These are phyloP conservation scores for Acacia pycnantha DNA, from an alignment of 331 rosid genomes.

Conservation along the genomic window DNA sequence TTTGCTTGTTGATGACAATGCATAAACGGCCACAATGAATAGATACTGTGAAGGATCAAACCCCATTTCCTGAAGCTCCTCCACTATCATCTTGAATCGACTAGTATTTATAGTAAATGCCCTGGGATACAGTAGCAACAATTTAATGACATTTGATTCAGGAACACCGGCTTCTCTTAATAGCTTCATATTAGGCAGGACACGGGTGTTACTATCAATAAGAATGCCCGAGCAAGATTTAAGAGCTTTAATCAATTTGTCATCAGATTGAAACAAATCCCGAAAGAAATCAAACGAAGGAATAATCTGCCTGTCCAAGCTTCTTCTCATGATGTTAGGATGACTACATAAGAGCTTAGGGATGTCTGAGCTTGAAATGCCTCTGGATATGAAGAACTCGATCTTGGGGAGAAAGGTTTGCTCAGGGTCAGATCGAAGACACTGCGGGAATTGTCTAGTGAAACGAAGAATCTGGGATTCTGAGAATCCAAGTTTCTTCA, in stretches of 20 bases:
- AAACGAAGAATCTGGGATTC: neutral
- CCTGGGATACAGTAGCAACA: neutral
- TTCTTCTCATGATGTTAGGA: conserved; percentile 17
- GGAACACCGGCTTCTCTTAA: conserved; percentile 26
- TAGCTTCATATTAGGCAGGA: conserved; percentile 32
- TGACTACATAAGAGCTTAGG: neutral
- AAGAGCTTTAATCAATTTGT: neutral
- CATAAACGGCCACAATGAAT: too few relatives aligned
- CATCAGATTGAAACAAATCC: too few relatives aligned
- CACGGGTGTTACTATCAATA: neutral
- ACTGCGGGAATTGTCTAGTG: neutral
- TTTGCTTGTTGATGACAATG: too few relatives aligned
- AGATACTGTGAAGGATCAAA: too few relatives aligned
- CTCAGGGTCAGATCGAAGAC: neutral
- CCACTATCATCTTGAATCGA: neutral
- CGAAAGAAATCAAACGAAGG: neutral
- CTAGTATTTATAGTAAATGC: neutral
- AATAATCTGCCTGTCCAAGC: too few relatives aligned
- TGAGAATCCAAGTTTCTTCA: neutral
- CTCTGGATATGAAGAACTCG: conserved; percentile 33
- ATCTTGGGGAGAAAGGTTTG: neutral
- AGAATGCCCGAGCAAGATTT: conserved; percentile 28
- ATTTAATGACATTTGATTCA: conserved; percentile 14
- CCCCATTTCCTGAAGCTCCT: too few relatives aligned
- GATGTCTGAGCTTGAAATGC: conserved; percentile 17